phyloP scores from a whole-genome alignment of 345 rosid species.

The Triadica sebifera region DNA sequence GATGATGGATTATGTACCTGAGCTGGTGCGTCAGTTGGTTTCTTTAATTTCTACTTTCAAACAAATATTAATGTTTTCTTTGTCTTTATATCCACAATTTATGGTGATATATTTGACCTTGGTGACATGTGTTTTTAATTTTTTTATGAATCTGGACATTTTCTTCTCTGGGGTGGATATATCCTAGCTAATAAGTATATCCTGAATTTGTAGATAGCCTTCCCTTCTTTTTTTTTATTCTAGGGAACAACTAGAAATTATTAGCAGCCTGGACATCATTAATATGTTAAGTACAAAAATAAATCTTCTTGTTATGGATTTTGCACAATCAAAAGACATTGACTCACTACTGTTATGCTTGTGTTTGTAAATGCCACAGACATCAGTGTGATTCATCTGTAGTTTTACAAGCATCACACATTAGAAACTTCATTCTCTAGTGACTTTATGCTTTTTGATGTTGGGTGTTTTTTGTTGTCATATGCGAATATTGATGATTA shows the following conservation, averaged over 20 bases:
- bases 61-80: not conserved
- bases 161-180: not conserved
- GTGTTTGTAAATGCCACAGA: not conserved
- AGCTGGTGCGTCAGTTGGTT: conserved; percentile 63
- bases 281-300: not conserved
- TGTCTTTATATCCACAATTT: too few relatives aligned
- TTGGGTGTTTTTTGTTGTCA: not conserved
- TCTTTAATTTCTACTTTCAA: not conserved
- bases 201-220: not conserved
- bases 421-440: conserved; percentile 2
- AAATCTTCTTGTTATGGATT: not conserved
- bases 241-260: not conserved
- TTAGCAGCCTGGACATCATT: not conserved
- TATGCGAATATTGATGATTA: not conserved
- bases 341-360: not conserved
- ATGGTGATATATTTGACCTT: not conserved
- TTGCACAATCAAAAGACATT: conserved; percentile 1
- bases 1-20: conserved; percentile 83
- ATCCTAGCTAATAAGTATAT: not conserved
- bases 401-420: not conserved
- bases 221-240: not conserved
- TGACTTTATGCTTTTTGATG: not conserved
- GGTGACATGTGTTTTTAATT: not conserved
- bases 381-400: not conserved
- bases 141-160: not conserved